Percentiles rank a stretch among this genome's conserved stretches.
Conservation (phyloP, 257 asterid species). For the Leonotis leonurus region DNA sequence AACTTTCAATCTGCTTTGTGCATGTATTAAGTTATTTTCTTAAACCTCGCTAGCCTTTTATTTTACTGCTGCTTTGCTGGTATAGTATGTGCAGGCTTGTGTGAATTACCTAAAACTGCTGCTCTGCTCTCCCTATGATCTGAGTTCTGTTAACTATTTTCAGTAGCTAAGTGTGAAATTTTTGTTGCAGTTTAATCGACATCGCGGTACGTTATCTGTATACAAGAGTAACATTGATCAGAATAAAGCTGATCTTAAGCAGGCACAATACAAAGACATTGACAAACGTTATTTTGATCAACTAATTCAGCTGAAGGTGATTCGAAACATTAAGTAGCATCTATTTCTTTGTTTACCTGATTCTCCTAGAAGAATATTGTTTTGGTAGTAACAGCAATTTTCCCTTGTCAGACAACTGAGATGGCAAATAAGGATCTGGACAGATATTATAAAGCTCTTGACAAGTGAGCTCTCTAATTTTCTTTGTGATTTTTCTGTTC, state of each 20-base stretch:
- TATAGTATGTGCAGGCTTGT: neutral
- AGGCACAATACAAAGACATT: slow-evolving; percentile 87
- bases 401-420: slow-evolving; percentile 74
- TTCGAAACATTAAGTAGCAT: slow-evolving; percentile 8
- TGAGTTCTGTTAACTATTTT: neutral
- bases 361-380: neutral
- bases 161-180: slow-evolving; percentile 16
- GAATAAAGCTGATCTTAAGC: slow-evolving; percentile 77
- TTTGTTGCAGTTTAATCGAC: slow-evolving; percentile 64
- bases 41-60: neutral
- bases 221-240: slow-evolving; percentile 73
- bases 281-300: slow-evolving; percentile 97
- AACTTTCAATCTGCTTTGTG: neutral
- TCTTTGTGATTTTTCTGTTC: neutral
- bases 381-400: slow-evolving; percentile 2
- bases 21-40: neutral
- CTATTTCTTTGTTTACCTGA: neutral
- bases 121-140: neutral
- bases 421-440: slow-evolving; percentile 99
- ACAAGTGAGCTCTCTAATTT: slow-evolving; percentile 59
- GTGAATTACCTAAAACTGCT: neutral
- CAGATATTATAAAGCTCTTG: slow-evolving; percentile 90
- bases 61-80: neutral
- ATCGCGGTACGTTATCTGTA: slow-evolving; percentile 71
- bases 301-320: slow-evolving; percentile 90